Evolutionary conservation across 176 grass and related monocot genomes (phyloP).

Genomic region (Ampelocalamus luodianensis): DNA sequence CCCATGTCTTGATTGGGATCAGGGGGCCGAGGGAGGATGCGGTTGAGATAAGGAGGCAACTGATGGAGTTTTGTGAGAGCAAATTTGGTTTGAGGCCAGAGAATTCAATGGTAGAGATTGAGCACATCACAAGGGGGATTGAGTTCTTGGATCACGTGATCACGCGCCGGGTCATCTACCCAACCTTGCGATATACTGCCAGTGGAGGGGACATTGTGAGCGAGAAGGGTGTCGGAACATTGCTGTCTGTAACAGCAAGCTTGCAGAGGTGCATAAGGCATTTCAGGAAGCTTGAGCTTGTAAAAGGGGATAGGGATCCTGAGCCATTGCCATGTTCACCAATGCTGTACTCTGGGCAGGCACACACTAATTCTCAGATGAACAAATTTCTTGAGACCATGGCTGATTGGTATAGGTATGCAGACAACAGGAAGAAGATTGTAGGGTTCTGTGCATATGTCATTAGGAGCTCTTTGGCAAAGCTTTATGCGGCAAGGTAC

Average conservation of each 20-base stretch:
- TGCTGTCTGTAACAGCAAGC: slow-evolving; percentile 84
- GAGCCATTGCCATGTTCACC: slow-evolving; percentile 79
- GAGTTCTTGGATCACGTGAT: slow-evolving; percentile 98
- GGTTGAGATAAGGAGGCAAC: slow-evolving; percentile 62
- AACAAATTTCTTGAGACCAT: slow-evolving; percentile 99
- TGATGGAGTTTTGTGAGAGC: slow-evolving; percentile 80
- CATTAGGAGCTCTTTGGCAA: slow-evolving; percentile 84
- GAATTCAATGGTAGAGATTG: slow-evolving; percentile 83
- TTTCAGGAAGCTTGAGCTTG: slow-evolving; percentile 94
- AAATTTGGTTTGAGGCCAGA: slow-evolving; percentile 79
- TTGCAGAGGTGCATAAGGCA: slow-evolving; percentile 78
- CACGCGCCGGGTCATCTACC: slow-evolving; percentile 79
- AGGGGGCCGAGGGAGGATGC: slow-evolving; percentile 86
- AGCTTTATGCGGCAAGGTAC: slow-evolving; percentile 91
- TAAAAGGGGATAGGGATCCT: slow-evolving; percentile 88
- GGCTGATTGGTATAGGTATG: slow-evolving; percentile 91
- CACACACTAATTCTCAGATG: slow-evolving; percentile 97
- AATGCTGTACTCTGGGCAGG: slow-evolving; percentile 91
- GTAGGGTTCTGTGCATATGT: slow-evolving; percentile 94
- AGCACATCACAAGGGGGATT: slow-evolving; percentile 92
- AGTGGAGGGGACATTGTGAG: slow-evolving; percentile 80
- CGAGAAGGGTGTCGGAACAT: slow-evolving; percentile 83
- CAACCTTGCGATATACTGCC: slow-evolving; percentile 77
- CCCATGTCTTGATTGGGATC: slow-evolving; percentile 83
- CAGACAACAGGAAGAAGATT: slow-evolving; percentile 94